Percentiles rank a stretch among this genome's conserved stretches.
phyloP scores from a whole-genome alignment of 148 eudicot species.

The Limonium bicolor region DNA sequence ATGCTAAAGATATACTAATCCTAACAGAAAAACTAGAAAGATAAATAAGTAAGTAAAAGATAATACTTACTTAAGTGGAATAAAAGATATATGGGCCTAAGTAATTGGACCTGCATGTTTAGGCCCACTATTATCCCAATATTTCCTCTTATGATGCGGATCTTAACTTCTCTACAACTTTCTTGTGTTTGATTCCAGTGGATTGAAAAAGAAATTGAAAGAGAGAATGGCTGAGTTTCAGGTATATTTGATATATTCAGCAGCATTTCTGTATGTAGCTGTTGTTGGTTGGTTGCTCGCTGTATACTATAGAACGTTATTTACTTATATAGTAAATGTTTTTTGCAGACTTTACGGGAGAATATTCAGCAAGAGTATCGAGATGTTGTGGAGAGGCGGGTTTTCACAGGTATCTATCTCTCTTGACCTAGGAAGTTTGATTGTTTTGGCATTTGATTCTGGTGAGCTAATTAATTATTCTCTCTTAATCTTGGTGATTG shows the following conservation, averaged over 20 bases:
- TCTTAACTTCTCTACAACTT: too few species aligned
- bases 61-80: too few species aligned
- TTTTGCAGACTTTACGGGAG: slow-evolving; percentile 56
- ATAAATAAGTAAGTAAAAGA: too few species aligned
- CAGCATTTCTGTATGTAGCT: too few species aligned
- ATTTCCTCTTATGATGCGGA: too few species aligned
- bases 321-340: neutral
- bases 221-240: slow-evolving; percentile 86
- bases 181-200: too few species aligned
- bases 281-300: neutral
- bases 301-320: neutral
- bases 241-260: slow-evolving; percentile 27
- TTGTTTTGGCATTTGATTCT: neutral
- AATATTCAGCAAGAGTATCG: slow-evolving; percentile 84
- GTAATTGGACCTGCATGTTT: too few species aligned
- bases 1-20: too few species aligned
- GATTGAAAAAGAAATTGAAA: slow-evolving; percentile 70
- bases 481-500: slow-evolving; percentile 1
- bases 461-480: slow-evolving; percentile 7
- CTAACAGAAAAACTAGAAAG: too few species aligned
- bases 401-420: slow-evolving; percentile 57
- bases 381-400: slow-evolving; percentile 90
- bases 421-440: neutral
- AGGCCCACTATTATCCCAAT: too few species aligned
- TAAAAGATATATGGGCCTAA: too few species aligned